Percentiles rank a stretch among this genome's conserved stretches.
These are phyloP conservation scores for Fraxinus americana DNA, from an alignment of 257 asterid genomes.

Conservation along the genomic window DNA sequence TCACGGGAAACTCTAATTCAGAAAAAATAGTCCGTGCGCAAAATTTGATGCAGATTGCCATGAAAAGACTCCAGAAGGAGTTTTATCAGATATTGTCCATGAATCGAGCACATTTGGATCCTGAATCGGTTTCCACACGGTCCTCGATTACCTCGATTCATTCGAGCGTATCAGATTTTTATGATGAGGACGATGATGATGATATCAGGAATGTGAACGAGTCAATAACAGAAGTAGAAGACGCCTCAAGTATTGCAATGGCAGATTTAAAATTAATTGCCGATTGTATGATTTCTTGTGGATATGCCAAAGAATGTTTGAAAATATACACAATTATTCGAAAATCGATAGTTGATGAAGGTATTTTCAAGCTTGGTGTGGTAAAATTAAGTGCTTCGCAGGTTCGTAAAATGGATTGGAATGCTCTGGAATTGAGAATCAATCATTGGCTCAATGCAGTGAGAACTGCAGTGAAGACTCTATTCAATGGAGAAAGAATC, in stretches of 20 bases:
- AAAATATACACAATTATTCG: constrained; percentile 66
- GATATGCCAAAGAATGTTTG: constrained; percentile 74
- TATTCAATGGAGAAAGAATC: constrained; percentile 58
- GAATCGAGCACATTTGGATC: constrained; percentile 83
- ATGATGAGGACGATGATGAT: constrained; percentile 41
- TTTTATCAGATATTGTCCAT: constrained; percentile 77
- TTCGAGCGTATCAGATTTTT: constrained; percentile 55
- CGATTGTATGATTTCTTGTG: constrained; percentile 76
- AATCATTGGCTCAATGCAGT: constrained; percentile 58
- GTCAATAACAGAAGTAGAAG: constrained; percentile 55
- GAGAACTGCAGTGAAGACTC: constrained; percentile 41
- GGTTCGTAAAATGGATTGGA: constrained; percentile 57
- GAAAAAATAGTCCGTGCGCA: constrained; percentile 66
- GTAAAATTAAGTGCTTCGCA: constrained; percentile 45
- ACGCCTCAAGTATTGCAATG: constrained; percentile 52
- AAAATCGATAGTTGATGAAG: constrained; percentile 83
- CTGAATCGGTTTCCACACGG: constrained; percentile 69
- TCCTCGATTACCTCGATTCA: constrained; percentile 63
- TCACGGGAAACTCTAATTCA: constrained; percentile 50
- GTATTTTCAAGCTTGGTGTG: constrained; percentile 70
- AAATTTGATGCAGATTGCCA: constrained; percentile 72
- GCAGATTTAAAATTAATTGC: constrained; percentile 71
- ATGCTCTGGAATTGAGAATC: constrained; percentile 41
- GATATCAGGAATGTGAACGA: constrained; percentile 32
- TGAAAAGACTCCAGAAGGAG: constrained; percentile 84